phyloP scores from a whole-genome alignment of 208 protist species.

The Leptomonas seymouri region DNA sequence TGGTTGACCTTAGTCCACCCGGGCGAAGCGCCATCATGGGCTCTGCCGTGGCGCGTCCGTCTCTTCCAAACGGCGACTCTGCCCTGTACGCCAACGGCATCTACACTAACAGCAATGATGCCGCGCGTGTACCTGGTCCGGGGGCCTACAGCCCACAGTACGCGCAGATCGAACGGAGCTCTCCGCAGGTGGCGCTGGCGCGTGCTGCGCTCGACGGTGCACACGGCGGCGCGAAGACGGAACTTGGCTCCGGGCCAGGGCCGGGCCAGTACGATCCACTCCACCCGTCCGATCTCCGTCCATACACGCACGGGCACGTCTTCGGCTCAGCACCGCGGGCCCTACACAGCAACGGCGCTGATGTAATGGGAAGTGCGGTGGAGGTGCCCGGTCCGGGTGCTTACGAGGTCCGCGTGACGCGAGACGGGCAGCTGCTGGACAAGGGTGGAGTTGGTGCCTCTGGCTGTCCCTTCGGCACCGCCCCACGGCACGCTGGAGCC shows the following conservation, averaged over 20 bases:
- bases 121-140: slow-evolving; percentile 27
- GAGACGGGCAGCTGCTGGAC: slow-evolving; percentile 14
- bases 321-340: slow-evolving; percentile 21
- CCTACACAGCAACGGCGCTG: not conserved
- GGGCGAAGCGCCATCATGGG: slow-evolving; percentile 36
- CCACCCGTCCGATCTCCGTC: slow-evolving; percentile 9
- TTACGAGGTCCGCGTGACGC: slow-evolving; percentile 28
- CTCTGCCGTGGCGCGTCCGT: slow-evolving; percentile 23
- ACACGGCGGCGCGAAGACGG: not conserved
- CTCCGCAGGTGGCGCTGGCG: slow-evolving; percentile 25
- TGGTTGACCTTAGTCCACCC: slow-evolving; percentile 31
- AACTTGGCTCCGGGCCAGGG: slow-evolving; percentile 7
- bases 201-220: not conserved
- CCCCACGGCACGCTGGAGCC: slow-evolving; percentile 3
- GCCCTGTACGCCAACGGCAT: not conserved
- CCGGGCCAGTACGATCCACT: slow-evolving; percentile 32
- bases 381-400: slow-evolving; percentile 47
- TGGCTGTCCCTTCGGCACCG: slow-evolving; percentile 11
- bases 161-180: slow-evolving; percentile 19
- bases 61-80: not conserved
- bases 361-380: not conserved
- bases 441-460: not conserved
- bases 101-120: not conserved
- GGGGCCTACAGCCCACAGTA: slow-evolving; percentile 41
- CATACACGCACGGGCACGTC: slow-evolving; percentile 5